Base-by-base conservation (phyloP, 1,284 basidiomycete genomes). In the Phylloboletellus chloephorus region DNA sequence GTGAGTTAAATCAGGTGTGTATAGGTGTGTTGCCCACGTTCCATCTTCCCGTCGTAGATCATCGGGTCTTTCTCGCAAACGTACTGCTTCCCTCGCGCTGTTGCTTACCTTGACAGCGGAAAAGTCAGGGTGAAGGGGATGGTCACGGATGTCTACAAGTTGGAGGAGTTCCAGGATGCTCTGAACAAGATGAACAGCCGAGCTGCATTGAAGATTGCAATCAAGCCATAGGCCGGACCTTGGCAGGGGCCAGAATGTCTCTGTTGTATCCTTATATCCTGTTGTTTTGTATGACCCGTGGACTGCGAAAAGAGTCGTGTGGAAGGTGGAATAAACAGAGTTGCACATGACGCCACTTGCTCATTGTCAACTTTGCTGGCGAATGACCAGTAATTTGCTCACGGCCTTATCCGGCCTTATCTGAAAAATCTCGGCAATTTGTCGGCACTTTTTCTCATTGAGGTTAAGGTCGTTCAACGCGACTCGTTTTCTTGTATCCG, bases 51-150 rank as follows among this genome's bases (percentile, higher is more conserved):
- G n/a, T 43, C 24, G 6, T 48, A 85, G 82, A 88, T 91, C 55
- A 83, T 90, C 51, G 87, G 87, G 23, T 90, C 87, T 2, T 90
- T 90, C 67, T 82, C 86, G 8, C 88, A 91, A 58, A 82, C 79
- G 7, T 78, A 77, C 66, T 91, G 88, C 67, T 91, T 93, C 76
- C 86, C 88, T 41, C 81, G 89, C 33, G 87, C 89, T 6, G 78
- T 93, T 35, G 82, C 80, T n/a, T 89, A 91, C 60, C 76, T 92
- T 43, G 88, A 92, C 57, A 80, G 78, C 53, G 85, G 87, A 22
- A 90, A 88, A 67, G 71, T 93, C 58, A 79, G 73, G 41, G 79
- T 86, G 32, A 82, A 86, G 63, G 88, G 88, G 32, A 88, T 92
- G 83, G 88, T 81, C 39, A 60, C 88, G 21, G 78, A 91, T 56